A percentile compares a stretch with the other conserved stretches of the same genome.
Conservation (phyloP, 345 rosid genomes). For the Dovyalis caffra region DNA sequence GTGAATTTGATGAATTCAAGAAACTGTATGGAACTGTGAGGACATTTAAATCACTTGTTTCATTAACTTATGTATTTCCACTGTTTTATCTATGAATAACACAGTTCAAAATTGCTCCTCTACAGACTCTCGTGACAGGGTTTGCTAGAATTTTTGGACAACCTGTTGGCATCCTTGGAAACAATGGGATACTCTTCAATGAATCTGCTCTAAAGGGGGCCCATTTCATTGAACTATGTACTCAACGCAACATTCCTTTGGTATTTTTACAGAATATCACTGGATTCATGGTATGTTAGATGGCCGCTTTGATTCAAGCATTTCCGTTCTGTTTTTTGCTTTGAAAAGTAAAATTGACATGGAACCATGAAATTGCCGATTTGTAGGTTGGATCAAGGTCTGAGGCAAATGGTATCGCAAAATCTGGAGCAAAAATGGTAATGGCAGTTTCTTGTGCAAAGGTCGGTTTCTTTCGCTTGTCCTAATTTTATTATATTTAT, state of each 20-base stretch:
- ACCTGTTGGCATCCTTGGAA: constrained; percentile 86
- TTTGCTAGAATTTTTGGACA: constrained; percentile 80
- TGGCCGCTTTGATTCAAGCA: neutral
- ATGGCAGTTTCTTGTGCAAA: constrained; percentile 98
- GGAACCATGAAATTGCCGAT: neutral
- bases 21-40: constrained; percentile 91
- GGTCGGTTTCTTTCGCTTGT: constrained; percentile 37
- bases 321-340: constrained; percentile 3
- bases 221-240: constrained; percentile 85
- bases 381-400: constrained; percentile 93
- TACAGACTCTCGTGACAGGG: constrained; percentile 92
- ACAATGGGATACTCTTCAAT: constrained; percentile 85
- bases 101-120: constrained; percentile 18
- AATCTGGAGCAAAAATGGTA: constrained; percentile 98
- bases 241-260: constrained; percentile 85
- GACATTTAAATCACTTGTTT: constrained; percentile 31
- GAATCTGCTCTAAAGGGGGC: constrained; percentile 98
- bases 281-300: constrained; percentile 75
- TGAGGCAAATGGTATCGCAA: constrained; percentile 96
- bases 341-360: neutral
- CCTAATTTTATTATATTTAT: neutral
- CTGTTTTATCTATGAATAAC: constrained; percentile 1
- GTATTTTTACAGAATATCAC: constrained; percentile 93
- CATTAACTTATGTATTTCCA: constrained; percentile 1
- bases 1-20: constrained; percentile 98